Conservation (phyloP, 441 rosid species). For the Gossypium gossypioides region DNA sequence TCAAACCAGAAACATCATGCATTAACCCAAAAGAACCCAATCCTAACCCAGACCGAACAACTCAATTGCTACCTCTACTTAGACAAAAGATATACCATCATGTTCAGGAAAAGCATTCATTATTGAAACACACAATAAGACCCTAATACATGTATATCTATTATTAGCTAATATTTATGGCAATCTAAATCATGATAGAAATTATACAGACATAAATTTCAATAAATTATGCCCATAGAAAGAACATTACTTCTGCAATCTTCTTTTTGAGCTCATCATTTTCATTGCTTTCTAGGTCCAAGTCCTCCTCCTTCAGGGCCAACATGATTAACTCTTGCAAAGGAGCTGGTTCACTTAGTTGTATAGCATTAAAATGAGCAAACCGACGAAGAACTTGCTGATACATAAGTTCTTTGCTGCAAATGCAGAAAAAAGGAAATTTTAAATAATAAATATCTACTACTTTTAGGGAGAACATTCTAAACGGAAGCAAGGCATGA, state of each 20-base stretch:
- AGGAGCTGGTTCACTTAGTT: slow-evolving; percentile 75
- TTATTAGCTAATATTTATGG: not conserved
- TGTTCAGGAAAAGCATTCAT: not conserved
- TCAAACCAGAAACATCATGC: not conserved
- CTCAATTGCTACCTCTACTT: not conserved
- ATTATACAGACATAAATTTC: not conserved
- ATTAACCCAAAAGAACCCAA: not conserved
- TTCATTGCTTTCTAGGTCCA: slow-evolving; percentile 44
- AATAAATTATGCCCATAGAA: slow-evolving; percentile 6
- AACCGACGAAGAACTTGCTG: slow-evolving; percentile 82
- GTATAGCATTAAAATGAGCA: slow-evolving; percentile 79
- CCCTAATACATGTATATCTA: not conserved
- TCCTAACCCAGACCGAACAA: not conserved
- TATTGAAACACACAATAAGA: not conserved
- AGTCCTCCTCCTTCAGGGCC: slow-evolving; percentile 86
- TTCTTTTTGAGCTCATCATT: slow-evolving; percentile 64
- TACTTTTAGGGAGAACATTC: not conserved
- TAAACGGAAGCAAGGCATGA: not conserved
- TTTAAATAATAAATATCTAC: not conserved
- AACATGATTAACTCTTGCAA: slow-evolving; percentile 55
- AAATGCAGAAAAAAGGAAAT: slow-evolving; percentile 17
- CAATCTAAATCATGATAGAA: slow-evolving; percentile 1
- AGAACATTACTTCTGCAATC: slow-evolving; percentile 64
- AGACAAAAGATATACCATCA: not conserved
- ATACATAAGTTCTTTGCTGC: slow-evolving; percentile 95